Evolutionary conservation across 108 stramenopile species (phyloP), one percentile per base, ranked within the genome.

Genomic region (Conticribra guillardii): DNA sequence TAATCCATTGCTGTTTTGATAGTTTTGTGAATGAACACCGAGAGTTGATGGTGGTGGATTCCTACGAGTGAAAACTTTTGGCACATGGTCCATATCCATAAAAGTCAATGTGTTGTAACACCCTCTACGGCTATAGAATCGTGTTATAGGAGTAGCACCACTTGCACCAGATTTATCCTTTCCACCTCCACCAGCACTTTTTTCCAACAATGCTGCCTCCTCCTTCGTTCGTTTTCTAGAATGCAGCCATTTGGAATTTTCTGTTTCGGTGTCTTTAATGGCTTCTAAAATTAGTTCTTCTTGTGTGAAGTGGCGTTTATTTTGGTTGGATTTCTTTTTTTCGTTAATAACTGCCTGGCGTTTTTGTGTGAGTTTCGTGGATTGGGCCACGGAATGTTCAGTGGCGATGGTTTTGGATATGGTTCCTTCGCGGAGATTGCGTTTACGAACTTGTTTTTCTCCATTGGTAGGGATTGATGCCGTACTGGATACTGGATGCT

Each of bases 201-300:
- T 81, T 79, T 54, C 75, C 55, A 33, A 67, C 64, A 32, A 50
- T n/a, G 50, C 37, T 46, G 19, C 56, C 52, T 31, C 67, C 31
- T 49, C 55, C 50, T 71, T 67, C 53, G 47, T 50, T 0, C 67
- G 52, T 28, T 81, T 71, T 50, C 62, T 28, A n/a, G 56, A 46
- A n/a, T 28, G 0, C 7, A 67, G 2, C 59, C 64, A 95, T 70
- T 87, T 82, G 49, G 69, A 17, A 80, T 95, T 95, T 64, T 84
- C 85, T 5, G 83, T 77, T 64, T 91, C 91, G 53, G 94, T 95
- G 3, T 66, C 63, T 30, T 82, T 71, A 8, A 85, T 82, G 0
- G 94, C 85, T 70, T 95, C 94, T 37, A 95, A 47, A 7, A 95
- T 73, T 29, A 95, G 59, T 63, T 95, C 91, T 79, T 93, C 94